phyloP scores from a whole-genome alignment of 495 filamentous ascomycete genomes.

The Penicillium canescens region DNA sequence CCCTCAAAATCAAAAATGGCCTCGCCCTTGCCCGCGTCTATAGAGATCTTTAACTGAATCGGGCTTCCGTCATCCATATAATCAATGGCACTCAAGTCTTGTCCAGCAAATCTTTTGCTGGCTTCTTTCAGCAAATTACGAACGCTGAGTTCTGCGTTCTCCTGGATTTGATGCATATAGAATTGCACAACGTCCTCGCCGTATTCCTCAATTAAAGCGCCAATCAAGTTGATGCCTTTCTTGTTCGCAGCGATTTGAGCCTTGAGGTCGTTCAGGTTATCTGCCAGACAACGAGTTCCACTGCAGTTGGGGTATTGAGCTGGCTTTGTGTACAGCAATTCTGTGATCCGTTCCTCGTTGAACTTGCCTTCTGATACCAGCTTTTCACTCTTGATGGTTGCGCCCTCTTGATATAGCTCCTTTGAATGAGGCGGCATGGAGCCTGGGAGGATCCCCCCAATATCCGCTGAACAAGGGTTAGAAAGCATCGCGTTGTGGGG shows the following conservation, averaged over 20 bases:
- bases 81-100: constrained; percentile 77
- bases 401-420: constrained; percentile 91
- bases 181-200: constrained; percentile 86
- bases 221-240: constrained; percentile 90
- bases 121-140: constrained; percentile 76
- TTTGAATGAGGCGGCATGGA: constrained; percentile 94
- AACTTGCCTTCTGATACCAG: constrained; percentile 87
- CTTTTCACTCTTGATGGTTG: constrained; percentile 89
- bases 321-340: constrained; percentile 80
- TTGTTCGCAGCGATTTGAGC: constrained; percentile 94
- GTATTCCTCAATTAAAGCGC: constrained; percentile 80
- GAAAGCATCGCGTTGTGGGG: constrained; percentile 47
- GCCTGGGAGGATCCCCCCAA: constrained; percentile 90
- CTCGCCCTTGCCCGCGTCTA: constrained; percentile 78
- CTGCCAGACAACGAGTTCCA: constrained; percentile 81
- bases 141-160: constrained; percentile 84
- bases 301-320: constrained; percentile 83
- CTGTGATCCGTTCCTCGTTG: constrained; percentile 78
- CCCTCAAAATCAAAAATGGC: constrained; percentile 84
- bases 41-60: constrained; percentile 80
- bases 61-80: constrained; percentile 94
- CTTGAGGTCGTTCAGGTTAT: constrained; percentile 94
- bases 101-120: constrained; percentile 68
- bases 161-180: constrained; percentile 92
- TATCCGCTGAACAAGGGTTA: constrained; percentile 80